These are phyloP conservation scores for Colletotrichum gigasporum DNA, from an alignment of 2,329 filamentous ascomycete genomes.

Conservation along the genomic window DNA sequence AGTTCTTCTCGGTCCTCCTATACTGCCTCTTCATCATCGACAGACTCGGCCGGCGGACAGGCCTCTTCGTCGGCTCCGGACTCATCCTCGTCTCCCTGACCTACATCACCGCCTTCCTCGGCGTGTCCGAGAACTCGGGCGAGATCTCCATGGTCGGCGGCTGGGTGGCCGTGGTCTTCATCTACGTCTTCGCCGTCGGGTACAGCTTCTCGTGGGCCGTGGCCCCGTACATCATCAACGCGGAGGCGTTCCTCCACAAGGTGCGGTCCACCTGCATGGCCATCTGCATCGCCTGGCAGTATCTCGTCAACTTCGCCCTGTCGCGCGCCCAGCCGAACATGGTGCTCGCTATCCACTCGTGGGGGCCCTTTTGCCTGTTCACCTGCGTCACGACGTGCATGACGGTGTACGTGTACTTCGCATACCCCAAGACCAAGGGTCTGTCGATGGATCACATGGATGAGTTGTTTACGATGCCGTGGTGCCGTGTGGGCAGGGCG, in stretches of 20 bases:
- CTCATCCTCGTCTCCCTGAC: not conserved
- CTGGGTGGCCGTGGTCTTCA: not conserved
- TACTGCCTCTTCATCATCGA: conserved; percentile 1
- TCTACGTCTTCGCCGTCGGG: not conserved
- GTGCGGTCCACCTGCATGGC: not conserved
- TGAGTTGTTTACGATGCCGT: conserved; percentile 2
- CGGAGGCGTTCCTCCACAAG: not conserved
- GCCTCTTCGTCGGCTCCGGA: not conserved
- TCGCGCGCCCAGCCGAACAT: not conserved
- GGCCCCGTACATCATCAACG: not conserved
- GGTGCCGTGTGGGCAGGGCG: not conserved
- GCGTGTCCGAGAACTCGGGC: rapidly evolving
- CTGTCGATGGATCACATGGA: conserved; percentile 12
- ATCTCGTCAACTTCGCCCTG: not conserved
- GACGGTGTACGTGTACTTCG: conserved; percentile 44
- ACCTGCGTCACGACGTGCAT: not conserved
- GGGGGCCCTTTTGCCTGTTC: not conserved
- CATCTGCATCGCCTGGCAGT: not conserved
- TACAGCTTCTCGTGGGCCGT: not conserved
- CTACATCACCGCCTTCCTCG: not conserved
- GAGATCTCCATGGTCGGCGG: not conserved
- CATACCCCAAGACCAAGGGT: conserved; percentile 49
- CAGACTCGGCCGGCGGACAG: not conserved
- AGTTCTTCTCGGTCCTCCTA: not conserved
- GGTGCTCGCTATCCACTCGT: not conserved